These are phyloP conservation scores for Adiantum capillusveneris DNA, from an alignment of 75 land plant species.

Conservation along the genomic window DNA sequence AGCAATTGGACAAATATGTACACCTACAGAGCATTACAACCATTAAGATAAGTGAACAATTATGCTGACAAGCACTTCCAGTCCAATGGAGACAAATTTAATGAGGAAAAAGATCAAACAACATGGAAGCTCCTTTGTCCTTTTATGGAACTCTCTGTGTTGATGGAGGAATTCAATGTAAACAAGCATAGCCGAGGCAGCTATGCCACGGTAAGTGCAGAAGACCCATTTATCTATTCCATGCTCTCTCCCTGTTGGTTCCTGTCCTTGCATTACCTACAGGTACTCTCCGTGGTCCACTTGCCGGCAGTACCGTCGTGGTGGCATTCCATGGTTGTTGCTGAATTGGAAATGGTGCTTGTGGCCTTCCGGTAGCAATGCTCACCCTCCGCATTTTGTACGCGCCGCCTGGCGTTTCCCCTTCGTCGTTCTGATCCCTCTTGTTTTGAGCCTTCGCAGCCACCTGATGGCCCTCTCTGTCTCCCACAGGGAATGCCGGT, in stretches of 20 bases:
- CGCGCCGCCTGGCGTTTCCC: not conserved
- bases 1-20: too few relatives aligned
- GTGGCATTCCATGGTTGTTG: constrained; percentile 1
- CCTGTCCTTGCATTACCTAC: not conserved
- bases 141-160: too few relatives aligned
- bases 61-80: too few relatives aligned
- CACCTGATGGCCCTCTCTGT: not conserved
- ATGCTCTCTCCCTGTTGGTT: not conserved
- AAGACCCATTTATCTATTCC: constrained; percentile 9
- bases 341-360: not conserved
- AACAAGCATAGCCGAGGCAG: too few relatives aligned
- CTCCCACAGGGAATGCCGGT: not conserved
- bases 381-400: constrained; percentile 4
- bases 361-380: constrained; percentile 3
- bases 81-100: too few relatives aligned
- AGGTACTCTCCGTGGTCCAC: not conserved
- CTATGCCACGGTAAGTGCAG: too few relatives aligned
- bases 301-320: not conserved
- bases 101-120: too few relatives aligned
- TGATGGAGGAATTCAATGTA: too few relatives aligned
- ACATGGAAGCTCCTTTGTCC: too few relatives aligned
- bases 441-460: not conserved
- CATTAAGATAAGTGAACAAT: too few relatives aligned
- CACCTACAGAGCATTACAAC: too few relatives aligned
- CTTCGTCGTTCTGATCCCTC: too few relatives aligned